Evolutionary conservation across 148 eudicot genomes (phyloP).

Genomic region (Salicornia ramosissima): DNA sequence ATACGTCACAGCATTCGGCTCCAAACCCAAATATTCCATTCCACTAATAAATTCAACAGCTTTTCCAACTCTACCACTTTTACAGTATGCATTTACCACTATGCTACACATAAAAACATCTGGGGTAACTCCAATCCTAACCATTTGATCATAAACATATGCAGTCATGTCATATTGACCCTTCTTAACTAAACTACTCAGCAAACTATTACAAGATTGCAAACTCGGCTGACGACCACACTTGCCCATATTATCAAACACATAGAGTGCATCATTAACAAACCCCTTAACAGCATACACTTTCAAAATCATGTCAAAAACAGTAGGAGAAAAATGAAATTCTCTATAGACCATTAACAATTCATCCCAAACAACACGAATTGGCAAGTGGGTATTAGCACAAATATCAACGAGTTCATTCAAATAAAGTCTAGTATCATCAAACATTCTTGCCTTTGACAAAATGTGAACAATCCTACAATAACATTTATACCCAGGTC

Average conservation of each 20-base stretch:
- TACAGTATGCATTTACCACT: constrained; percentile 74
- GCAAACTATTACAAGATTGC: constrained; percentile 65
- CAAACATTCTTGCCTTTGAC: constrained; percentile 45
- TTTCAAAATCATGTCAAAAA: constrained; percentile 69
- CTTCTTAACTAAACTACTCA: constrained; percentile 55
- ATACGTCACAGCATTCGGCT: constrained; percentile 34
- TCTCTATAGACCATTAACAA: constrained; percentile 49
- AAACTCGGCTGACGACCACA: constrained; percentile 55
- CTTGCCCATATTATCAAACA: constrained; percentile 79
- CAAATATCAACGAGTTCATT: constrained; percentile 40
- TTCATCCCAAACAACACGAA: constrained; percentile 43
- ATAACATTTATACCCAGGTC: constrained; percentile 38
- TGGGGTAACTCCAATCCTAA: constrained; percentile 44
- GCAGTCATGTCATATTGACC: constrained; percentile 38
- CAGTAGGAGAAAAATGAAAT: constrained; percentile 52
- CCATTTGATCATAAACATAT: constrained; percentile 65
- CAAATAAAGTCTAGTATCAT: constrained; percentile 45
- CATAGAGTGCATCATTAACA: constrained; percentile 50
- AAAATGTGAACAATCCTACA: constrained; percentile 59
- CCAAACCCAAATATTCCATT: constrained; percentile 32
- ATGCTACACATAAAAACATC: constrained; percentile 69
- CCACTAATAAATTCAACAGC: constrained; percentile 24
- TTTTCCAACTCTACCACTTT: constrained; percentile 26
- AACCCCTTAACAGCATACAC: constrained; percentile 56
- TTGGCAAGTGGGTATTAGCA: constrained; percentile 4